These are phyloP conservation scores for Penicillium sp. DNA, from an alignment of 2,329 filamentous ascomycete genomes.

Conservation along the genomic window DNA sequence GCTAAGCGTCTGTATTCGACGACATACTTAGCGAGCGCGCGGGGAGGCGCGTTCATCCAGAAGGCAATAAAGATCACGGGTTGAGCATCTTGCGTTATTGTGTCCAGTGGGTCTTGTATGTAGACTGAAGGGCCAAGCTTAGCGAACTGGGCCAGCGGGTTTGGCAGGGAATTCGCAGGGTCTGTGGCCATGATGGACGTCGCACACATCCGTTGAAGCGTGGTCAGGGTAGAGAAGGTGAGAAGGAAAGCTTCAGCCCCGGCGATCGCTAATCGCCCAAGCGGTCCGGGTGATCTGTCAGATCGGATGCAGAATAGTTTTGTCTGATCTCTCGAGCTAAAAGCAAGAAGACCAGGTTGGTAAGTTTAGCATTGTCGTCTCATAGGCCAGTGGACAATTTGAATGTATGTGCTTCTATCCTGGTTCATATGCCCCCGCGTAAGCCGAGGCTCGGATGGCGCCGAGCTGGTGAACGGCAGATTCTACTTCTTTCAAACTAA, in stretches of 20 bases:
- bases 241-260: not conserved
- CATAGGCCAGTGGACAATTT: not conserved
- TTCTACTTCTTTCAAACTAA: not conserved
- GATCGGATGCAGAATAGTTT: not conserved
- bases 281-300: not conserved
- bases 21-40: conserved; percentile 53
- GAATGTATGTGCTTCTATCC: not conserved
- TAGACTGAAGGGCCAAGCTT: conserved; percentile 44
- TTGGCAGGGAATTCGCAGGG: conserved; percentile 18
- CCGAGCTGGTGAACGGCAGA: not conserved
- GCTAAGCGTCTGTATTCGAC: conserved; percentile 46
- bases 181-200: conserved; percentile 14
- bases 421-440: not conserved
- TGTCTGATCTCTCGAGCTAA: not conserved
- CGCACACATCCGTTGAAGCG: not conserved
- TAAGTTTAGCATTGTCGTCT: not conserved
- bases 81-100: conserved; percentile 8
- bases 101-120: conserved; percentile 36
- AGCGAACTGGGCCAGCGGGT: conserved; percentile 33
- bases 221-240: not conserved
- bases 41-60: conserved; percentile 52
- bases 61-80: conserved; percentile 47
- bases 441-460: not conserved
- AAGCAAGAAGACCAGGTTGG: not conserved
- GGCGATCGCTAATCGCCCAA: not conserved